These are phyloP conservation scores for Lathyrus tuberosus DNA, from an alignment of 306 rosid species.

Conservation along the genomic window DNA sequence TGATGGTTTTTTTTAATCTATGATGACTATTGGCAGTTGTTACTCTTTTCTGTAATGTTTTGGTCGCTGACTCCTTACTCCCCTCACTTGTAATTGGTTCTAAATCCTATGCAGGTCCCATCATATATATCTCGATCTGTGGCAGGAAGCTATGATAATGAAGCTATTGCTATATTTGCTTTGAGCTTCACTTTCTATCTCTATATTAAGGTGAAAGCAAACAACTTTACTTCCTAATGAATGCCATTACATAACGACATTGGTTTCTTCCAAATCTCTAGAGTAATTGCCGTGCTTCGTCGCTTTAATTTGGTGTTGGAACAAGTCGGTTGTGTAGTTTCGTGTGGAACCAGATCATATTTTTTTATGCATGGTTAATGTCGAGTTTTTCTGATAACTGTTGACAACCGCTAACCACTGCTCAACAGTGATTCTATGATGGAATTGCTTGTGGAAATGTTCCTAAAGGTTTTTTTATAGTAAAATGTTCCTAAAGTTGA, in stretches of 20 bases:
- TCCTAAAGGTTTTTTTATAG: no score
- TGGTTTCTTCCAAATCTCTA: conserved; percentile 20
- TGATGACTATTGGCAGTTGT: conserved; percentile 10
- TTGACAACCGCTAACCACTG: no score
- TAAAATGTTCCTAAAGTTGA: no score
- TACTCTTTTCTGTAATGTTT: conserved; percentile 24
- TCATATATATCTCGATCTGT: conserved; percentile 98
- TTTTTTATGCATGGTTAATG: no score
- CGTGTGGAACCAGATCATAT: no score
- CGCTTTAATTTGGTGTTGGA: no score
- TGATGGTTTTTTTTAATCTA: conserved; percentile 12
- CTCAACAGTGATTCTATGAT: no score
- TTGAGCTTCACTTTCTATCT: conserved; percentile 95
- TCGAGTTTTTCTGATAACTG: no score
- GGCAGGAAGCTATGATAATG: conserved; percentile 99
- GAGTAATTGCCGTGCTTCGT: no score
- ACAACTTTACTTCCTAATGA: conserved; percentile 14
- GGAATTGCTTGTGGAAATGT: no score
- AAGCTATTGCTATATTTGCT: conserved; percentile 99
- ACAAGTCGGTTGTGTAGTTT: no score
- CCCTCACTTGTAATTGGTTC: conserved; percentile 29
- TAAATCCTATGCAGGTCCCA: conserved; percentile 70
- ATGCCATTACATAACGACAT: conserved; percentile 6
- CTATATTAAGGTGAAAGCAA: conserved; percentile 78
- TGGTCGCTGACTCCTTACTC: not conserved